phyloP scores from a whole-genome alignment of 192 early-diverging fungal species.

The Mortierella claussenii region DNA sequence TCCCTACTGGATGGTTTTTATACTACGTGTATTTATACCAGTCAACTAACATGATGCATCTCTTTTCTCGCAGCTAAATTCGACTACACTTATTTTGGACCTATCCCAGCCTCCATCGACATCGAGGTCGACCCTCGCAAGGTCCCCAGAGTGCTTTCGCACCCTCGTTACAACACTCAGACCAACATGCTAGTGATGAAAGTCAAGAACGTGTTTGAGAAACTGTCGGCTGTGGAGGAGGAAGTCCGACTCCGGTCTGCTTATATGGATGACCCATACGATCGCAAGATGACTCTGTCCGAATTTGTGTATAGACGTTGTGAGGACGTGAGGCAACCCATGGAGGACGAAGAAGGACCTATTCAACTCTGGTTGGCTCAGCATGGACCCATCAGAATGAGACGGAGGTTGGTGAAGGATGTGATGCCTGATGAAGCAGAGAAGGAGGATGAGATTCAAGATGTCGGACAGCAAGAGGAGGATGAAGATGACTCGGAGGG shows the following conservation, averaged over 20 bases:
- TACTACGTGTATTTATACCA: background rate
- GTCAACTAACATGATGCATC: background rate
- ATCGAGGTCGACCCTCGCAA: slow-evolving; percentile 39
- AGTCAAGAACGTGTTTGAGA: slow-evolving; percentile 55
- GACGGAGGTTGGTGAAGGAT: slow-evolving; percentile 26
- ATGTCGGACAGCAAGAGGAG: background rate
- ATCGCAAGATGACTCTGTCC: slow-evolving; percentile 41
- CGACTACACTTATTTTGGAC: slow-evolving; percentile 57
- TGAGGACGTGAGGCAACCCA: slow-evolving; percentile 48
- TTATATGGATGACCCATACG: slow-evolving; percentile 41
- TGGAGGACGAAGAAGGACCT: slow-evolving; percentile 46
- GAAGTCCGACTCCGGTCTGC: slow-evolving; percentile 16
- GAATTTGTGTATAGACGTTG: slow-evolving; percentile 52
- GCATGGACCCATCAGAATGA: slow-evolving; percentile 49
- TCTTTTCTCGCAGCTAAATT: slow-evolving; percentile 42
- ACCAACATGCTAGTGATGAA: slow-evolving; percentile 45
- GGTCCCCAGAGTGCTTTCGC: slow-evolving; percentile 36
- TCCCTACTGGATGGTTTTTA: background rate
- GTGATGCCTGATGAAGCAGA: background rate
- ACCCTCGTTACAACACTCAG: slow-evolving; percentile 30
- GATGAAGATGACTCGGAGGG: slow-evolving; percentile 6
- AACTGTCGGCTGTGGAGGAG: slow-evolving; percentile 13
- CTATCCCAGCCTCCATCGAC: slow-evolving; percentile 38
- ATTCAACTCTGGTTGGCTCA: slow-evolving; percentile 51
- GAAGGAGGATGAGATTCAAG: background rate